A percentile compares a stretch with the other conserved stretches of the same genome.
Conservation (phyloP, 257 asterid genomes). For the Leonotis leonurus region DNA sequence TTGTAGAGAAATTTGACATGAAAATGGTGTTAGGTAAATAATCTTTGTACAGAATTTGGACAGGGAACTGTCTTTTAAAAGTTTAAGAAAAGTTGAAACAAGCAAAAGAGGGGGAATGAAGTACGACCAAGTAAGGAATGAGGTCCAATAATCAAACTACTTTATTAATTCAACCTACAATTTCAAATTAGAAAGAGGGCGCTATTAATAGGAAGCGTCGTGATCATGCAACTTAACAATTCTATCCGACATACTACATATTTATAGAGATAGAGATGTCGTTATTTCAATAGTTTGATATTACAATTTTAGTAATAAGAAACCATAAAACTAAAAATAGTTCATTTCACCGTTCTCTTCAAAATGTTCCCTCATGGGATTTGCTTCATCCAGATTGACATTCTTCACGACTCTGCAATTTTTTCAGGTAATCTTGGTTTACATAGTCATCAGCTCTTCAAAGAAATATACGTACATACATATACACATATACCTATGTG, state of each 20-base stretch:
- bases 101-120: too few species aligned
- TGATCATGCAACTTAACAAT: neutral
- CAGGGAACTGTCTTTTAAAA: too few species aligned
- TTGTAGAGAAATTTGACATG: too few species aligned
- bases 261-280: neutral
- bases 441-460: neutral
- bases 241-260: neutral
- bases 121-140: too few species aligned
- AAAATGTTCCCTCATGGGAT: neutral
- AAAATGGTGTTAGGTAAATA: too few species aligned
- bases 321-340: neutral
- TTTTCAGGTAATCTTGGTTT: conserved; percentile 9
- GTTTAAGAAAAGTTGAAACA: too few species aligned
- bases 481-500: neutral
- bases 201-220: neutral
- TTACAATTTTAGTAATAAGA: neutral
- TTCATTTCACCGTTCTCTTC: neutral
- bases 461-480: neutral
- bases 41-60: too few species aligned
- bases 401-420: conserved; percentile 10
- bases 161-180: too few species aligned
- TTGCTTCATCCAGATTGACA: conserved; percentile 7
- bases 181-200: neutral
- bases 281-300: neutral
- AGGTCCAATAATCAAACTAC: too few species aligned